A percentile compares a stretch with the other conserved stretches of the same genome.
Evolutionary conservation across 2,329 filamentous ascomycete species (phyloP).

Genomic region (Fusarium tricinctum): DNA sequence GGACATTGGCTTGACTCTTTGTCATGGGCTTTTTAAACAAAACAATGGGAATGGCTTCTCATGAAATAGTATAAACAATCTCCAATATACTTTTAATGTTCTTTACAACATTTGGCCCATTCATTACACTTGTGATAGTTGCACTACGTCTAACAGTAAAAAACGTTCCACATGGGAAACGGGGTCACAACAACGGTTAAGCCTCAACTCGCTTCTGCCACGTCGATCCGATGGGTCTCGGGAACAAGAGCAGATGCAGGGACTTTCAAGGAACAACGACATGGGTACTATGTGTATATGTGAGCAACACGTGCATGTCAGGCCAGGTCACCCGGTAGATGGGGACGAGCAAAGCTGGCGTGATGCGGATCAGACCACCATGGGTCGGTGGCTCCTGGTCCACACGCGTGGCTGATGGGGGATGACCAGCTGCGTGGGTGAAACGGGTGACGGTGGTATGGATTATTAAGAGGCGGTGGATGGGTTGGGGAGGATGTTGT

Average conservation of each 20-base stretch:
- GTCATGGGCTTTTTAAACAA: conserved; percentile 32
- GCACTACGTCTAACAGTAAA: background rate
- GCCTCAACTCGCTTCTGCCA: conserved; percentile 8
- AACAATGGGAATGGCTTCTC: conserved; percentile 31
- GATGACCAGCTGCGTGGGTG: background rate
- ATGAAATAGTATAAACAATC: conserved; percentile 43
- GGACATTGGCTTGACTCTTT: conserved; percentile 29
- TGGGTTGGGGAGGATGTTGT: background rate
- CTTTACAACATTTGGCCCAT: background rate
- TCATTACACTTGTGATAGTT: background rate
- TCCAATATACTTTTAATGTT: conserved; percentile 48
- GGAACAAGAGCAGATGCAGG: conserved; percentile 24
- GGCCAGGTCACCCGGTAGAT: conserved; percentile 31
- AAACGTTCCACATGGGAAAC: background rate
- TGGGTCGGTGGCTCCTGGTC: conserved; percentile 45
- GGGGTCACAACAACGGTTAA: background rate
- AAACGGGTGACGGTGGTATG: conserved; percentile 28
- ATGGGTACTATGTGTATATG: background rate
- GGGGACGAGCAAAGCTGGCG: conserved; percentile 25
- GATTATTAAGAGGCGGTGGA: conserved; percentile 2
- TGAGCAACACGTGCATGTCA: conserved; percentile 32
- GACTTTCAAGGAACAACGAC: conserved; percentile 10
- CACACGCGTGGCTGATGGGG: conserved; percentile 33
- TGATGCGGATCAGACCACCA: conserved; percentile 45
- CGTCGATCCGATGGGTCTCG: conserved; percentile 21